Percentiles rank a stretch among this genome's conserved stretches.
Conservation (phyloP, 345 rosid genomes). For the Populus tremula region DNA sequence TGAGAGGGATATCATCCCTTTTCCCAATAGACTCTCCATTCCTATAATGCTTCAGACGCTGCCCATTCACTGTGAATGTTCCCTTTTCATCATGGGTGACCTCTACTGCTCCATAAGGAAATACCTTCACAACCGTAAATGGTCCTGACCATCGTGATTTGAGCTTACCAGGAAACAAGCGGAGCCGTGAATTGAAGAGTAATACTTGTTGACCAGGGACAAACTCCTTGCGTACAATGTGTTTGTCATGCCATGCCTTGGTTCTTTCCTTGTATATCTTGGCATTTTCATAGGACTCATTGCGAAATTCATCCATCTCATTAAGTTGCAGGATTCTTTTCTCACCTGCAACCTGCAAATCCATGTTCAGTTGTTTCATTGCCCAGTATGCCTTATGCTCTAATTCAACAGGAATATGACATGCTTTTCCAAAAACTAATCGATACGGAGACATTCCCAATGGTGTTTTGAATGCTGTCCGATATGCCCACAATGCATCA, state of each 20-base stretch:
- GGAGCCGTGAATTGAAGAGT: too few relatives aligned
- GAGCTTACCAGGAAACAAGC: not conserved
- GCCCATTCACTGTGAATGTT: not conserved
- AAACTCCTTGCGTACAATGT: too few relatives aligned
- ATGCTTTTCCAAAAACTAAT: too few relatives aligned
- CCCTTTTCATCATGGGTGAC: not conserved
- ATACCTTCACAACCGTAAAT: not conserved
- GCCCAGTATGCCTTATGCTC: not conserved
- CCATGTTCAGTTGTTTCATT: not conserved
- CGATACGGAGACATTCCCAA: too few relatives aligned
- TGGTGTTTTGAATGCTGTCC: too few relatives aligned
- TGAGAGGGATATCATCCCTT: too few relatives aligned
- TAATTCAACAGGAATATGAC: not conserved
- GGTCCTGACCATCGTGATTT: not conserved
- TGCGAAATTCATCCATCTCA: not conserved
- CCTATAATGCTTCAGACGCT: not conserved
- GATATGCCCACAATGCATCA: too few relatives aligned
- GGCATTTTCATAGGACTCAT: not conserved
- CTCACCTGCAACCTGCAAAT: not conserved
- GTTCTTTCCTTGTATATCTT: conserved; percentile 9
- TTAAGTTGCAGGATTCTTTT: not conserved
- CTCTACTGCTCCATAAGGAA: not conserved
- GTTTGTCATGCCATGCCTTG: too few relatives aligned
- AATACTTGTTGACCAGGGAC: too few relatives aligned
- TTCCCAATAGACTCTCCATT: not conserved